Base-by-base conservation (phyloP, 129 eudicot species). In the Tagetes erecta region DNA sequence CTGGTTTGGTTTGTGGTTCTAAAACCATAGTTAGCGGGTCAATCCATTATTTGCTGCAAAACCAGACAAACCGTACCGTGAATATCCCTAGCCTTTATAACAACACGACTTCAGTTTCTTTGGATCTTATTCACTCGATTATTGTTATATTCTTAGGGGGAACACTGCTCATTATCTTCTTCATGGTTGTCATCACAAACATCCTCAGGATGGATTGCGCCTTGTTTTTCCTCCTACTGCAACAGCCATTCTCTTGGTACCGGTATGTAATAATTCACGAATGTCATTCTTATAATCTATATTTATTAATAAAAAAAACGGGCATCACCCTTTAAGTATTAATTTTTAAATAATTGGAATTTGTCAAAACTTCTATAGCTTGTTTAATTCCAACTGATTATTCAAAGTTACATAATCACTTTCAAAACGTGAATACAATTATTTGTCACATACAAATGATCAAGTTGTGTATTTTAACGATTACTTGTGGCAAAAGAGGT, bases 221-320 rank as follows among this genome's bases (percentile, higher is more conserved):
- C 99, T 95, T 77, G 99, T 95, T 73, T 95, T 95, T 66, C 99
- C 99, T 56, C 99, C 99, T 42, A 80, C 99, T 66, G 99, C 97
- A 76, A 89, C 99, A 12, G 99, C 99, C 14, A 73, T 95, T 42
- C 90, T 95, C 44, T 72, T 84, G 79, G 72, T 91, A 10, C 99
- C 96, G 37, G 96, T 95, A 84, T 55, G 92, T 88, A 36, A 34
- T 34, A 35, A 59, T 2, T 59, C 66, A 34, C 4, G 20, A 59
- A 10, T 11, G 7, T 11, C 42, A 35, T 59, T 59, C 31, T 57
- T 57, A 3, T 14, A 13, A 52, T 52, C 58, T 52, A 13, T 52
- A 52, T 51, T 51, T 52, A n/a, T 51, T 3, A n/a, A 39, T 40
- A 8, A 45, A 45, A 45, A 45, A 13, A 2, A 52, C 1, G n/a